Evolutionary conservation across 768 basidiomycete genomes (phyloP).

Genomic region (Boletus speciosus): DNA sequence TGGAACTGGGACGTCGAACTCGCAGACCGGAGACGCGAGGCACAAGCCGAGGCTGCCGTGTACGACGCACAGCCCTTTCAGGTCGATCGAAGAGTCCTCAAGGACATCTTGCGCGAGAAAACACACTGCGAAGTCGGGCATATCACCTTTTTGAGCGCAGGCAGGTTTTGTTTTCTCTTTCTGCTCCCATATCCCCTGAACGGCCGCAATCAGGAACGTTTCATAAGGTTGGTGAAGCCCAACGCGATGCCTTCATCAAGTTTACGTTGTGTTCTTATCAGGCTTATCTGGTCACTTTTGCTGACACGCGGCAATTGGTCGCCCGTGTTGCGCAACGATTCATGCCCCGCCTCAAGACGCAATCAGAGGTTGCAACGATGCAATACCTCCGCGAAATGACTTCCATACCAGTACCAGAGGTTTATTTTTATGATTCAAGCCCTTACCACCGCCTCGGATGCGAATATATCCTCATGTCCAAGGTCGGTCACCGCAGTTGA

Average conservation of each 20-base stretch:
- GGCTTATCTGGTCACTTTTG: slow-evolving; percentile 76
- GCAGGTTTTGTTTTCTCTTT: slow-evolving; percentile 35
- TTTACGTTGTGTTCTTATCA: slow-evolving; percentile 27
- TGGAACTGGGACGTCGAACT: slow-evolving; percentile 77
- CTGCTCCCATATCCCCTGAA: slow-evolving; percentile 13
- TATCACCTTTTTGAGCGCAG: slow-evolving; percentile 72
- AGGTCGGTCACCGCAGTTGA: slow-evolving; percentile 43
- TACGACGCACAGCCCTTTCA: slow-evolving; percentile 67
- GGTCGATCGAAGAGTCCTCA: slow-evolving; percentile 70
- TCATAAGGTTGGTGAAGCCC: slow-evolving; percentile 57
- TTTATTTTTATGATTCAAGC: slow-evolving; percentile 78
- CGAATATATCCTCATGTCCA: slow-evolving; percentile 86
- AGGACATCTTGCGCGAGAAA: slow-evolving; percentile 74
- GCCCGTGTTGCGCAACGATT: slow-evolving; percentile 81
- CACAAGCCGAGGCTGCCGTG: slow-evolving; percentile 56
- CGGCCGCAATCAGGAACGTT: slow-evolving; percentile 60
- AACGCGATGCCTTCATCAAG: neutral
- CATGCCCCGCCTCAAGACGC: slow-evolving; percentile 83
- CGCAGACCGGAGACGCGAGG: slow-evolving; percentile 63
- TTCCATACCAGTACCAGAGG: slow-evolving; percentile 66
- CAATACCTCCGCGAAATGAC: slow-evolving; percentile 72
- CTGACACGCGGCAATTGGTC: slow-evolving; percentile 58
- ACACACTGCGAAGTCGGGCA: slow-evolving; percentile 62
- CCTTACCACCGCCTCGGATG: slow-evolving; percentile 82
- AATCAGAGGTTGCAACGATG: slow-evolving; percentile 85